Evolutionary conservation across 1,284 basidiomycete genomes (phyloP).

Genomic region (Phellinidium pouzarii): DNA sequence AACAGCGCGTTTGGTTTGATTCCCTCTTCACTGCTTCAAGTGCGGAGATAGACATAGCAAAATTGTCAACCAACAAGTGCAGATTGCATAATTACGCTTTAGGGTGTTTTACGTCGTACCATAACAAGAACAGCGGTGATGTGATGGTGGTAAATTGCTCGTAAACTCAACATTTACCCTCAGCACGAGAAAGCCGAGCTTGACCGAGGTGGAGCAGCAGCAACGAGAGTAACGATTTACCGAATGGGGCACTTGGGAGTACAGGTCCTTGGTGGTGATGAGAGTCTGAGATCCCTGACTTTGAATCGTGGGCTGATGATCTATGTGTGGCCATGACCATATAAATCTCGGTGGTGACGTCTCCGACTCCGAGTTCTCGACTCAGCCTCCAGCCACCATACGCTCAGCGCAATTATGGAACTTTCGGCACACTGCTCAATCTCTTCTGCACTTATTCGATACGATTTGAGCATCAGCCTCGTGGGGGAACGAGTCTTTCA

Average conservation of each 20-base stretch:
- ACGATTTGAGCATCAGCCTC: neutral
- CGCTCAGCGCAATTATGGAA: neutral
- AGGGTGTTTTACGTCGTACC: neutral
- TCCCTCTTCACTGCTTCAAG: neutral
- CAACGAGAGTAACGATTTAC: neutral
- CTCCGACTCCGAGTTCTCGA: neutral
- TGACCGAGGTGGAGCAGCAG: slow-evolving; percentile 1
- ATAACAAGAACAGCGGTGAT: neutral
- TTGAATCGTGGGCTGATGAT: slow-evolving; percentile 1
- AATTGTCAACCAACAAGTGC: neutral
- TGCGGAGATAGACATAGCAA: slow-evolving; percentile 12
- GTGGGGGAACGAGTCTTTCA: neutral
- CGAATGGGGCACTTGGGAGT: too few species aligned
- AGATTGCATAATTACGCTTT: neutral
- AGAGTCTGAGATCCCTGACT: neutral
- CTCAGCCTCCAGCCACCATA: neutral
- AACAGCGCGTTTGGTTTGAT: slow-evolving; percentile 13
- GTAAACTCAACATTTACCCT: neutral
- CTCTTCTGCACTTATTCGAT: neutral
- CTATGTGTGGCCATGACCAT: neutral
- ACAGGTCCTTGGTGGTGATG: slow-evolving; percentile 11
- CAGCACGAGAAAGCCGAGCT: too few species aligned
- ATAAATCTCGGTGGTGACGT: neutral
- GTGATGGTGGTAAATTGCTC: neutral
- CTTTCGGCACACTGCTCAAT: neutral